Base-by-base conservation (phyloP, 1,284 basidiomycete genomes). In the Xanthoconium separans region DNA sequence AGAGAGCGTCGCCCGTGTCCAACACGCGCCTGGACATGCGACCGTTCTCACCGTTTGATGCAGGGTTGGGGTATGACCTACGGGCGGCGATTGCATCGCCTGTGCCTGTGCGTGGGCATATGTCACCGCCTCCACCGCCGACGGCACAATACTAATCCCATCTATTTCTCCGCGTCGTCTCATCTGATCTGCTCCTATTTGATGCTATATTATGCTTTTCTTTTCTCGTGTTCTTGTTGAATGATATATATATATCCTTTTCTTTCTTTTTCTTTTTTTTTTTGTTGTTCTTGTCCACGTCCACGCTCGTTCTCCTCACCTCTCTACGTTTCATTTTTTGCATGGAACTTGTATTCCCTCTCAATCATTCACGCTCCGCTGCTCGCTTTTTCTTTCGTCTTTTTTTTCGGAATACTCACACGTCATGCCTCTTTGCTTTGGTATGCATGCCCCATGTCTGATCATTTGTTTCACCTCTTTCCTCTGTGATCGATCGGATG, bases 11-110 rank as follows among this genome's bases (percentile, higher is more conserved):
- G 6, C 58, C 62, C 6, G 41, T 24, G 12, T 53, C 58, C 30
- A 45, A 64, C 16, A 40, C 54, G 6, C 62, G 44, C 16, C 44
- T 77, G 51, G 73, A 77, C 30, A 62, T 74, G 31, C 66, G 69
- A 39, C 73, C 77, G 6, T 78, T 80, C 58, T 76, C 75, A 3
- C 77, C 77, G 2, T 78, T 80, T 57, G 62, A 68, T 18, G 56
- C 67, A 8, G 71, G 67, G 5, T 70, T 77, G 13, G 57, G 58
- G 44, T 56, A 69, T 22, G 61, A 66, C 13, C 13, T 42, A 11
- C 53, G 54, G 7, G 13, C 33, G 8, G 43, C 22, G 2, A n/a
- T 65, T 16, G 47, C 5, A 20, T 50, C 60, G 7, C 57, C 61
- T 2, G 10, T 20, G 3, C 51, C 59, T 33, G 5, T 43, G 1